Evolutionary conservation across 2,329 filamentous ascomycete species (phyloP), one percentile per base, ranked within the genome.

Genomic region (Magnaporthiopsis poae): DNA sequence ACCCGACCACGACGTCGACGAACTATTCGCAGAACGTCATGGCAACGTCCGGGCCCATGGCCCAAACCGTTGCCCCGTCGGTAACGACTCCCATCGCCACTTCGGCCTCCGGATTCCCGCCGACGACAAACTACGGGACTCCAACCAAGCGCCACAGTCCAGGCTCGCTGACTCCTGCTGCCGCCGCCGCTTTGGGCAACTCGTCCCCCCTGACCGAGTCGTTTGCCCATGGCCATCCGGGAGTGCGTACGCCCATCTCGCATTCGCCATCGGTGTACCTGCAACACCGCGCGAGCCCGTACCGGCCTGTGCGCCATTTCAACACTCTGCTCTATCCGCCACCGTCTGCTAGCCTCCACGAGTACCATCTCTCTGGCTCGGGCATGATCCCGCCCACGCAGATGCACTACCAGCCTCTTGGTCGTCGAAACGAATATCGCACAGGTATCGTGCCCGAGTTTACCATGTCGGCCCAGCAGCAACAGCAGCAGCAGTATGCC

Each of bases 321-420:
- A 92, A 95, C 71, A 96, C 92, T 0, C 84, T 98, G n/a, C 82
- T 97, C 36, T 92, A 95, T 67, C 93, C 93, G 39, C 91, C 92
- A 8, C 90, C 92, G 0, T 90, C 91, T 31, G 84, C 87, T 11
- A 91, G 91, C 9, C 84, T 96, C 69, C 89, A 94, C 69, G 85
- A 90, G 71, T 89, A 92, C 74, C 82, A 89, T 70, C 80, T 90
- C 7, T 72, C 77, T 12, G 73, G 69, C 1, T 52, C 59, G 12
- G 46, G n/a, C 21, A 66, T 72, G 33, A 69, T 85, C 75, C 78
- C 80, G 81, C 87, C 90, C 65, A 83, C 86, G 68, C 85, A 92
- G 78, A 92, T 96, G 88, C 89, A 94, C 75, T 91, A 95, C 73
- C 89, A 93, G 70, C 89, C 90, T 11, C 78, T 94, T 5, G 89